Evolutionary conservation across 768 basidiomycete genomes (phyloP), one percentile per base, ranked within the genome.

Genomic region (Agrocybe praecox): DNA sequence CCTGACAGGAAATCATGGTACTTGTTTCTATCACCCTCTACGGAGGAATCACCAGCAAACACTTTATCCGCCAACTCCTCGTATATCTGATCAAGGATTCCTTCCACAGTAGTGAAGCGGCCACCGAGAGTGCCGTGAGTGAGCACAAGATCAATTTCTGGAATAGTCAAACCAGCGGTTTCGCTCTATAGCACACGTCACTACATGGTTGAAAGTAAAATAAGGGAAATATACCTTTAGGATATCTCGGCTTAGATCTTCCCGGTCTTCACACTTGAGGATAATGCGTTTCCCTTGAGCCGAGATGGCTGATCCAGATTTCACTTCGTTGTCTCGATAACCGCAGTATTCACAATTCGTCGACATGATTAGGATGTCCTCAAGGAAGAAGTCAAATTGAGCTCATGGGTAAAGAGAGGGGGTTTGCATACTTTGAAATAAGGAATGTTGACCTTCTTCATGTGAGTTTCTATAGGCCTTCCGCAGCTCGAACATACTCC

Each of bases 361-460:
- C 21, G 96, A 96, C 95, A 98, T 98, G 74, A 98, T 96, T 52
- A 98, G 75, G 54, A 94, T 89, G 64, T 99, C 95, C 96, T 97
- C 52, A 22, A 21, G 43, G 18, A 54, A 23, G 56, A 40, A 17
- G 14, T 32, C 43, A n/a, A 44, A 36, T 33, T 10, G 11, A 43
- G 58, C 33, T 44, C 9, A 2, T 34, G 42, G 22, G 10, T 18
- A 53, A 29, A 9, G 24, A 52, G 15, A 47, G 22, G 19, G 19
- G 46, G 17, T 9, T 3, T 19, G 61, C 78, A 49, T 49, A 88
- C 95, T 83, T 99, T 94, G 83, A 99, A 98, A 72, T 99, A 94
- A 0, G 97, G 97, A 62, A 99, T 97, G 59, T 85, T 87, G 62
- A 98, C 90, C 68, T 91, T 92, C 81, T 98, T 96, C 92, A 99